These are phyloP conservation scores for Phytophthora syringae DNA, from an alignment of 352 stramenopile species.

Conservation along the genomic window DNA sequence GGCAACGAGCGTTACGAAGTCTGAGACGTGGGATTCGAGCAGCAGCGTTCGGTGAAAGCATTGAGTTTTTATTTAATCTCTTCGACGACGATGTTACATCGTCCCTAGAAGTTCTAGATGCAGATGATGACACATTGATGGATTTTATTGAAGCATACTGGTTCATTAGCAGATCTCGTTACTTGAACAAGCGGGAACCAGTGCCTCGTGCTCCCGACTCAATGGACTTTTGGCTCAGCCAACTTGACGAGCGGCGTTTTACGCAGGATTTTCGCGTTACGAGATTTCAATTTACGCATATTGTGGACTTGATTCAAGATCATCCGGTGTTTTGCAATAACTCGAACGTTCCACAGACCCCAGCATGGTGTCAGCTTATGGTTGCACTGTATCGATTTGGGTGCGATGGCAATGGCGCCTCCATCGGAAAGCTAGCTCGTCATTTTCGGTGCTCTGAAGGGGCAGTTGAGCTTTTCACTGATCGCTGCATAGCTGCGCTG, in stretches of 20 bases:
- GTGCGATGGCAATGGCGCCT: slow-evolving; percentile 9
- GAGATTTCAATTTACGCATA: slow-evolving; percentile 3
- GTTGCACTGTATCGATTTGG: slow-evolving; percentile 8
- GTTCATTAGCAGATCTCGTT: slow-evolving; percentile 3
- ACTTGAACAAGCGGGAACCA: background rate
- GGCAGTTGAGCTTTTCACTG: slow-evolving; percentile 6
- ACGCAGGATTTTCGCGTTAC: slow-evolving; percentile 11
- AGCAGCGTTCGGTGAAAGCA: background rate
- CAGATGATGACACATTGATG: background rate
- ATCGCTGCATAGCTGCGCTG: slow-evolving; percentile 6
- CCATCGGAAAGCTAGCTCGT: slow-evolving; percentile 2
- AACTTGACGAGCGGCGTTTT: slow-evolving; percentile 7
- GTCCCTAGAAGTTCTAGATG: background rate
- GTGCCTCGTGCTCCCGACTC: slow-evolving; percentile 9
- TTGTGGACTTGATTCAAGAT: slow-evolving; percentile 8
- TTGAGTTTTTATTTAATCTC: background rate
- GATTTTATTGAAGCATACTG: background rate
- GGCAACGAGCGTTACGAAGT: background rate
- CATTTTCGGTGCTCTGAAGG: slow-evolving; percentile 12
- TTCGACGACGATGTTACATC: background rate
- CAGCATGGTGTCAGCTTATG: slow-evolving; percentile 10
- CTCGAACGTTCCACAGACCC: slow-evolving; percentile 4
- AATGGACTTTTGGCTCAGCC: slow-evolving; percentile 5
- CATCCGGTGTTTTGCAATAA: slow-evolving; percentile 6
- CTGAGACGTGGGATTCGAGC: background rate